Percentiles rank a stretch among this genome's conserved stretches.
These are phyloP conservation scores for Fusarium concolor DNA, from an alignment of 2,329 filamentous ascomycete species.

Conservation along the genomic window DNA sequence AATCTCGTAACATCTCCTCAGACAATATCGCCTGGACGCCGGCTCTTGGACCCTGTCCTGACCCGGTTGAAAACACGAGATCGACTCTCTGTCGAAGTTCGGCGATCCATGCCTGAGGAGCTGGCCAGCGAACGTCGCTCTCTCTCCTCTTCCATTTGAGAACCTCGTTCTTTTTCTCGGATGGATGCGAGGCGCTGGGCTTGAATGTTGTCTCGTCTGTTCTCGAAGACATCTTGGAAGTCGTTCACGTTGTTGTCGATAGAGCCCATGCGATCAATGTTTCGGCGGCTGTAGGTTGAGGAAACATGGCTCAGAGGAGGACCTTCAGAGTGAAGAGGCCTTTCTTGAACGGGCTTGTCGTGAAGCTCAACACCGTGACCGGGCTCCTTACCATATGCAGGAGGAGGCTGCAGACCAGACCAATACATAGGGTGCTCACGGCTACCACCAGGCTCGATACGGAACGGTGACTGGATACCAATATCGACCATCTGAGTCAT, in stretches of 20 bases:
- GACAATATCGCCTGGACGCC: constrained; percentile 45
- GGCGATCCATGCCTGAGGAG: constrained; percentile 45
- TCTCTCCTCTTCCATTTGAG: constrained; percentile 44
- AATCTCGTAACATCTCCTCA: constrained; percentile 38
- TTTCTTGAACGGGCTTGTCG: constrained; percentile 19
- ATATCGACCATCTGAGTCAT: constrained; percentile 87
- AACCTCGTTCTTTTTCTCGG: constrained; percentile 52
- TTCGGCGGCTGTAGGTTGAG: constrained; percentile 35
- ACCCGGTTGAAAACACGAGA: constrained; percentile 48
- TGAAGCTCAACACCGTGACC: constrained; percentile 23
- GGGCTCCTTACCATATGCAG: constrained; percentile 49
- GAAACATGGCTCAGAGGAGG: constrained; percentile 24
- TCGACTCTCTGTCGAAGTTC: constrained; percentile 44
- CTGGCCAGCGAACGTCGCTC: constrained; percentile 45
- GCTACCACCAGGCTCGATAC: constrained; percentile 73
- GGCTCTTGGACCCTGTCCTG: constrained; percentile 47
- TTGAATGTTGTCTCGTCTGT: constrained; percentile 52
- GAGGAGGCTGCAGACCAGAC: constrained; percentile 52
- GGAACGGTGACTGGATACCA: constrained; percentile 82
- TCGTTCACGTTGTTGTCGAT: constrained; percentile 54
- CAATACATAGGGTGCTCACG: constrained; percentile 74
- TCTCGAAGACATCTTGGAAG: constrained; percentile 61
- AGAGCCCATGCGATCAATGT: constrained; percentile 41
- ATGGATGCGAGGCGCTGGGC: constrained; percentile 54
- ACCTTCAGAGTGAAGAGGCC: constrained; percentile 23